Evolutionary conservation across 495 filamentous ascomycete species (phyloP).

Genomic region (Parachaetomium inaequale): DNA sequence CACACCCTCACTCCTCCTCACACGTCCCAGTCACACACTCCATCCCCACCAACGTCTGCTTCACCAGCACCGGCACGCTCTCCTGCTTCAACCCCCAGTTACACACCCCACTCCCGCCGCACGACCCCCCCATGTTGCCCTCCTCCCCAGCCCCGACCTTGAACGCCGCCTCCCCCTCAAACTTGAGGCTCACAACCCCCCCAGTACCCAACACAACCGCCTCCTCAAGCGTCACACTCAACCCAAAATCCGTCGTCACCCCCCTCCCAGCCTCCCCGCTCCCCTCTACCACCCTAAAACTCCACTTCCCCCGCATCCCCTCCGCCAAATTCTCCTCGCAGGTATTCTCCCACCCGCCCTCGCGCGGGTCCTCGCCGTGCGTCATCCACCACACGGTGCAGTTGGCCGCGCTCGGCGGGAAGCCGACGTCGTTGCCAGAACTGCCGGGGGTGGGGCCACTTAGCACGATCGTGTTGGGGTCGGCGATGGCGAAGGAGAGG

Average conservation of each 20-base stretch:
- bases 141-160: too few species aligned
- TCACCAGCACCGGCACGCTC: not conserved
- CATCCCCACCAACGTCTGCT: not conserved
- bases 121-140: not conserved
- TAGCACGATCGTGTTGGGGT: slow-evolving; percentile 8
- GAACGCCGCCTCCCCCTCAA: slow-evolving; percentile 2
- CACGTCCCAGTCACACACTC: not conserved
- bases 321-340: not conserved
- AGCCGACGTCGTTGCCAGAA: not conserved
- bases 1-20: not conserved
- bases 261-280: not conserved
- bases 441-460: not conserved
- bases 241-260: not conserved
- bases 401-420: not conserved
- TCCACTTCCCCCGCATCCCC: not conserved
- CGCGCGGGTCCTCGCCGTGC: not conserved
- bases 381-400: slow-evolving; percentile 1
- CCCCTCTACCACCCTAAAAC: not conserved
- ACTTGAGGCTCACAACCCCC: not conserved
- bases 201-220: not conserved
- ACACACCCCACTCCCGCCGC: not conserved
- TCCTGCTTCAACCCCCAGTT: not conserved
- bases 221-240: not conserved
- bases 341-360: not conserved
- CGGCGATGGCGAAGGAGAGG: not conserved